A percentile compares a stretch with the other conserved stretches of the same genome.
Conservation (phyloP, 345 rosid genomes). For the Isatis tinctoria region DNA sequence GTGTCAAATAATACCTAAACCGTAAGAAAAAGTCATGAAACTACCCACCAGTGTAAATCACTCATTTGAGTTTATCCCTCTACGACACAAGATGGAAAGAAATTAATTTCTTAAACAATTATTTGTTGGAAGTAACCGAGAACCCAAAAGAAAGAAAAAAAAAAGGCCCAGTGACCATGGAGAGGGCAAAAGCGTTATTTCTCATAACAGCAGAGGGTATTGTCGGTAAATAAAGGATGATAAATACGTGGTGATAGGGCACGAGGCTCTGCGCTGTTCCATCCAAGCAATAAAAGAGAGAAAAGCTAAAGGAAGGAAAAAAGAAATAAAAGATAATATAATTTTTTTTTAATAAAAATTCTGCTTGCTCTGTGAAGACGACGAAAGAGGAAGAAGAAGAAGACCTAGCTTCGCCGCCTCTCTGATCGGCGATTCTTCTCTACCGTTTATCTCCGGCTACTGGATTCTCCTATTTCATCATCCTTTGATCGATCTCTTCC, state of each 20-base stretch:
- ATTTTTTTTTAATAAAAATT: not conserved
- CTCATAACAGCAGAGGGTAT: not conserved
- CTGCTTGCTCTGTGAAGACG: not conserved
- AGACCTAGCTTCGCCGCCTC: conserved; percentile 3
- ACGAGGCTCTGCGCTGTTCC: conserved; percentile 26
- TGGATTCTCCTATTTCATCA: not conserved
- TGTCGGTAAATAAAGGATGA: not conserved
- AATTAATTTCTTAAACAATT: no score
- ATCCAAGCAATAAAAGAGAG: conserved; percentile 4
- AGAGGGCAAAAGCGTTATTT: not conserved
- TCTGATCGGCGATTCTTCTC: not conserved
- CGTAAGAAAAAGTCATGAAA: no score
- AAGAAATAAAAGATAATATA: not conserved
- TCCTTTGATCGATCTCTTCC: not conserved
- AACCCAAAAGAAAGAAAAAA: no score
- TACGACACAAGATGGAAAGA: no score
- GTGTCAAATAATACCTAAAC: no score
- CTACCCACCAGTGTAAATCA: no score
- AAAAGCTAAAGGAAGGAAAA: not conserved
- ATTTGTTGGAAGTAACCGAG: no score
- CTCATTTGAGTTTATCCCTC: no score
- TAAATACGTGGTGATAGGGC: conserved; percentile 40
- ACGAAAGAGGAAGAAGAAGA: not conserved
- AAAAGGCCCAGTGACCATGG: not conserved
- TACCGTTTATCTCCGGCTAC: not conserved